A percentile compares a stretch with the other conserved stretches of the same genome.
These are phyloP conservation scores for Pterulicium gracile DNA, from an alignment of 1,284 basidiomycete genomes.

Conservation along the genomic window DNA sequence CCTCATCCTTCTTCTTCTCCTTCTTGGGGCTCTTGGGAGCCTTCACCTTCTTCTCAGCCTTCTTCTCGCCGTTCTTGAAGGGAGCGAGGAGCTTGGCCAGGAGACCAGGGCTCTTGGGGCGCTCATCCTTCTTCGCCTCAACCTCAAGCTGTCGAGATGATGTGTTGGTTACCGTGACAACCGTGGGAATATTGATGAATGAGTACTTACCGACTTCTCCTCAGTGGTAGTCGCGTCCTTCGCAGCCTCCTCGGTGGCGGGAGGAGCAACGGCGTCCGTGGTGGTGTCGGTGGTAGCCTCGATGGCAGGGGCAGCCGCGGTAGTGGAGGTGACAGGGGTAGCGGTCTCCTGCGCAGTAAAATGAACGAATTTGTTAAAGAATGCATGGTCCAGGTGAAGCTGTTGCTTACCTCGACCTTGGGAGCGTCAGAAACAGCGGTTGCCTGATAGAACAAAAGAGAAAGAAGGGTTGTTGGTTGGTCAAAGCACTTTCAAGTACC, in stretches of 20 bases:
- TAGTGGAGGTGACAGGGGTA: constrained; percentile 17
- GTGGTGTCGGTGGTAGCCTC: constrained; percentile 22
- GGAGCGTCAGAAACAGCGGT: constrained; percentile 13
- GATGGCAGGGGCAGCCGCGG: constrained; percentile 19
- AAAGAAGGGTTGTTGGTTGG: constrained; percentile 7
- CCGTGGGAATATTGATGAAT: constrained; percentile 1
- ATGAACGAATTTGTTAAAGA: constrained; percentile 4
- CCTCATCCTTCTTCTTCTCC: constrained; percentile 61
- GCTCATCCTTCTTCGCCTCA: constrained; percentile 58
- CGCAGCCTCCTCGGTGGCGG: constrained; percentile 26
- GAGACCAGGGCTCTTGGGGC: constrained; percentile 67
- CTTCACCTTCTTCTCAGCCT: constrained; percentile 41
- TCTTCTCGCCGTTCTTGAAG: constrained; percentile 36
- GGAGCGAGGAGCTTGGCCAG: constrained; percentile 63
- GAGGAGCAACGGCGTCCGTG: constrained; percentile 24
- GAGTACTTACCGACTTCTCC: constrained; percentile 44
- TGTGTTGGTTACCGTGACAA: constrained; percentile 6
- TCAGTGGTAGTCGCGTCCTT: constrained; percentile 40
- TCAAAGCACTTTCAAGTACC: too few species aligned
- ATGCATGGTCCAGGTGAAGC: constrained; percentile 1
- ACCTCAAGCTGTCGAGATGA: constrained; percentile 24
- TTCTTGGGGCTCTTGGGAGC: constrained; percentile 21
- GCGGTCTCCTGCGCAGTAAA: constrained; percentile 20
- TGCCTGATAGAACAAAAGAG: constrained; percentile 1
- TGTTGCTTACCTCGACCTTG: constrained; percentile 11